These are phyloP conservation scores for Russula abietina DNA, from an alignment of 768 basidiomycete genomes.

Conservation along the genomic window DNA sequence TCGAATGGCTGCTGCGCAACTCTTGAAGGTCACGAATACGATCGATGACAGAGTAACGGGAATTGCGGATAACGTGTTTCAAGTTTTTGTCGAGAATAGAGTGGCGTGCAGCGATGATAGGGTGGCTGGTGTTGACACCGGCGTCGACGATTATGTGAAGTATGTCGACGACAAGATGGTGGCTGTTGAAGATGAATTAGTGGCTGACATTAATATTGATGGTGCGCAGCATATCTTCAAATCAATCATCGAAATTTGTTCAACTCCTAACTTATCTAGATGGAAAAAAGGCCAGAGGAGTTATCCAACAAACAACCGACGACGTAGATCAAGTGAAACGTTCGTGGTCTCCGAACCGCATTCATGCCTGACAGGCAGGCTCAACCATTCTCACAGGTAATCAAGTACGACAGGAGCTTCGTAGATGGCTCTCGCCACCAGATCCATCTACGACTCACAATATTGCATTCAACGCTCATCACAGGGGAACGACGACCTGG, in stretches of 20 bases:
- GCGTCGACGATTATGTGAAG: too few species aligned
- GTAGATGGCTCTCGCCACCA: slow-evolving; percentile 3
- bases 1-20: not conserved
- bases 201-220: too few species aligned
- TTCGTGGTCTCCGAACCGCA: not conserved
- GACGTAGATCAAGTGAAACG: not conserved
- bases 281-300: not conserved
- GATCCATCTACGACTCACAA: slow-evolving; percentile 1
- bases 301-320: not conserved
- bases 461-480: not conserved
- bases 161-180: too few species aligned
- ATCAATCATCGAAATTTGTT: too few species aligned
- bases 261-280: not conserved
- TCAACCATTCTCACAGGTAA: not conserved
- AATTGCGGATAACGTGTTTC: not conserved
- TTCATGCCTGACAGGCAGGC: not conserved
- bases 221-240: too few species aligned
- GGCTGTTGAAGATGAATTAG: too few species aligned
- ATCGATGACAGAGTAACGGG: not conserved
- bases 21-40: not conserved
- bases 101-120: not conserved
- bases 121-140: not conserved
- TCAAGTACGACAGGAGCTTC: not conserved
- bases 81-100: not conserved
- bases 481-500: not conserved